Base-by-base conservation (phyloP, 2,329 filamentous ascomycete genomes). In the Clarireedia hainanense region DNA sequence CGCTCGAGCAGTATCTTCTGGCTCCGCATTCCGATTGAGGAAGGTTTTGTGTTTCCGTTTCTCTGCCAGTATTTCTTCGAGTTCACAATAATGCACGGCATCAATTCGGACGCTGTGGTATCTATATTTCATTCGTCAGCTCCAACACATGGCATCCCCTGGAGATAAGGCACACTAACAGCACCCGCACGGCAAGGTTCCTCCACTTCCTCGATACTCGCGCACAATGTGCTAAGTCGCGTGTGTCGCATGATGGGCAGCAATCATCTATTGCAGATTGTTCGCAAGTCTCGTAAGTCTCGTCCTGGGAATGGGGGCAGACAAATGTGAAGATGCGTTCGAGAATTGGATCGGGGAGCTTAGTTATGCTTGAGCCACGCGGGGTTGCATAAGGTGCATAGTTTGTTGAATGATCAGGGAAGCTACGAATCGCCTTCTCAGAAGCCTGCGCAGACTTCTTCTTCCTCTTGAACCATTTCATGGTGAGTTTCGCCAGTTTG, bases 71-170 rank as follows among this genome's bases (percentile, higher is more conserved):
- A 87, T 76, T 57, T 88, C 85, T 72, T 97, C 92, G 65, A 88
- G 86, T 61, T 88, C 84, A 75, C 92, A 97, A 74, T 96, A 96
- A 73, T 97, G 92, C 34, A 96, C 91, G 17, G 88, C 82, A 69
- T 97, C 92, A 69, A 97, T 94, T 58, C 91, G 88, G 62, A 97
- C 85, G 75, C 90, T 91, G 66, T 86, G 85, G 70, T 95, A 95
- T 63, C 89, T 95, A 55, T 7, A 34, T 39, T 12, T 17, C 1
- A 30, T 45, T n/a, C 14, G 27, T 56, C 30, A 50, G 52, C 42
- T 26, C 42, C 23, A 14, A 14, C 42, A 46, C 23, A 24, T 24
- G 17, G n/a, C 15, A 6, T 59, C 47, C 39, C 50, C 37, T 39
- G 36, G 15, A 26, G 37, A 7, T 15, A 36, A 39, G 30, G 23